Evolutionary conservation across 768 basidiomycete genomes (phyloP), one percentile per base, ranked within the genome.

Genomic region (Leucocoprinus sp.): DNA sequence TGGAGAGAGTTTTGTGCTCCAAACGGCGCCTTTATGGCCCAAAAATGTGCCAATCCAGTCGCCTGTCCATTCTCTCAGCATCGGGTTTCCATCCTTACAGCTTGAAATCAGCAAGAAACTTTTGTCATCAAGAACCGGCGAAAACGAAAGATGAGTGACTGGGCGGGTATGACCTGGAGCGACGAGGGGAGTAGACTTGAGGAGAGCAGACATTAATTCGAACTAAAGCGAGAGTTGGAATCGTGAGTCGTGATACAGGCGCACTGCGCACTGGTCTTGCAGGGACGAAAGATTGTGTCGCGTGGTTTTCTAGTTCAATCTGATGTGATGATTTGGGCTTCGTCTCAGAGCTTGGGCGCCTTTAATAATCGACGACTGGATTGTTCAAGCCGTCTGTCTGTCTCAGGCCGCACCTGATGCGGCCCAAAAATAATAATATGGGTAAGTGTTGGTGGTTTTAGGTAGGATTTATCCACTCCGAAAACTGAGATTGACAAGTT

Each of bases 61-160:
- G 26, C 95, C 95, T 45, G 90, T 88, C 93, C 93, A 95, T 58
- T 92, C 86, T 59, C 92, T 80, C 54, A 96, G 69, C 90, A 95
- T 93, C 36, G 92, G 93, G 57, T 92, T 97, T 26, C 96, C 96
- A 73, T 98, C 96, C 67, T 98, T 99, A 72, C 96, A 98, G 56
- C 88, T 87, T 47, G 93, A 97, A 58, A 97, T 85, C 52, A 99
- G 76, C 52, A 97, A 70, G 65, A 84, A 98, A 35, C 82, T 79
- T 52, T 79, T 77, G 64, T 97, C 93, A 18, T 90, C 76, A 59
- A 90, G 79, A 52, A 88, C 75, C 11, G 80, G 68, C 18, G 92
- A 93, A 69, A 96, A 97, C 45, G 91, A 90, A 52, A 98, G 82
- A 61, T 96, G 90, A 24, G 89, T 91, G 56, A 98, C 89, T 49